phyloP scores from a whole-genome alignment of 1,284 basidiomycete species.

The Rhizoctonia solani region DNA sequence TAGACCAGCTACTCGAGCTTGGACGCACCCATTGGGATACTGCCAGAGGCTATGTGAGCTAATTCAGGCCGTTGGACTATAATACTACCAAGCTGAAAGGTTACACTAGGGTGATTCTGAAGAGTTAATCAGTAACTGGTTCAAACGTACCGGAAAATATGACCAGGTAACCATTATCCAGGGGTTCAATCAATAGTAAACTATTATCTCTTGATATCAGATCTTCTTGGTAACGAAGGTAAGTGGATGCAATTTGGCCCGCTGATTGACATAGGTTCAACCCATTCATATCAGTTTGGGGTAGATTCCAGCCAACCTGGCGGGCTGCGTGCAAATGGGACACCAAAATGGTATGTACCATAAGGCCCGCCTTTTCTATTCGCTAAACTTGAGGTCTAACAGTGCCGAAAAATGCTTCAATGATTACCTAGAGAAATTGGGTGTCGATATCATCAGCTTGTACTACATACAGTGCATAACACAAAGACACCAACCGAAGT shows the following conservation, averaged over 20 bases:
- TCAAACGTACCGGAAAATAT: constrained; percentile 49
- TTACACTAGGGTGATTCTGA: too few relatives aligned
- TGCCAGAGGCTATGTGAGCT: too few relatives aligned
- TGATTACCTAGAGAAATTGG: constrained; percentile 50
- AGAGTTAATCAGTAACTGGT: neutral
- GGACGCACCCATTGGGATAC: too few relatives aligned
- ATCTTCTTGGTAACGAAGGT: constrained; percentile 60
- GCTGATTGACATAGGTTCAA: neutral
- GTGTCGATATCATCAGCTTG: constrained; percentile 50
- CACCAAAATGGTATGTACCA: constrained; percentile 4
- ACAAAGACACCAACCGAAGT: constrained; percentile 43
- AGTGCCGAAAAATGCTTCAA: constrained; percentile 46
- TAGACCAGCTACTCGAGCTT: too few relatives aligned
- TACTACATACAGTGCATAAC: constrained; percentile 48
- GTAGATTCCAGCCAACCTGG: constrained; percentile 37
- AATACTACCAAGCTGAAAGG: too few relatives aligned
- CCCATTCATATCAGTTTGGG: neutral
- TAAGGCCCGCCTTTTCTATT: neutral
- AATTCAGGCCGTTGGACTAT: too few relatives aligned
- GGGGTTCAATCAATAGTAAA: too few relatives aligned
- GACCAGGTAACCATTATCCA: too few relatives aligned
- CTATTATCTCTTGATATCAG: too few relatives aligned
- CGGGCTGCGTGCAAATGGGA: constrained; percentile 3
- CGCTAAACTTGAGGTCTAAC: too few relatives aligned
- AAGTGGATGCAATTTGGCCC: too few relatives aligned